Evolutionary conservation across 805 yeast species (phyloP).

Genomic region (Ogataea trehaloabstinens): DNA sequence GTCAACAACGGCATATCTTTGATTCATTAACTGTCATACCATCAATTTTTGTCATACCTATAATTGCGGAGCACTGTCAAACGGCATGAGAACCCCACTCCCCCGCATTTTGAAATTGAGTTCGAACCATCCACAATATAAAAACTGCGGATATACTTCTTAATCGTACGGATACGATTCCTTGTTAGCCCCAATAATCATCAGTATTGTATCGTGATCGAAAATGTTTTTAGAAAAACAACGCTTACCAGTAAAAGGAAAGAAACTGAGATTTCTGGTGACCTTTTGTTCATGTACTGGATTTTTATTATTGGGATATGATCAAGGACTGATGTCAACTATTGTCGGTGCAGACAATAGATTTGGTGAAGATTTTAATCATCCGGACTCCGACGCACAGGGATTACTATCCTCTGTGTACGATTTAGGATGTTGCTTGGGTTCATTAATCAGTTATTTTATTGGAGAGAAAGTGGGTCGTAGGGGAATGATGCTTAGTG

Average conservation of each 20-base stretch:
- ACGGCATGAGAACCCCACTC: no score
- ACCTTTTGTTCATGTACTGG: constrained; percentile 10
- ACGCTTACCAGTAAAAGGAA: constrained; percentile 6
- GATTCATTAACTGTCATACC: no score
- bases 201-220: no score
- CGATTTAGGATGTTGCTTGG: constrained; percentile 46
- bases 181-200: no score
- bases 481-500: constrained; percentile 35
- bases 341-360: constrained; percentile 30
- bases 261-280: constrained; percentile 5
- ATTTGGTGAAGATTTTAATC: constrained; percentile 10
- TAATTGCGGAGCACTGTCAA: no score
- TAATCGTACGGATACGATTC: no score
- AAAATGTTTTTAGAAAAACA: constrained; percentile 7
- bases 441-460: constrained; percentile 25
- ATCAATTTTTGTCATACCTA: no score
- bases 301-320: constrained; percentile 32
- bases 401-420: constrained; percentile 48
- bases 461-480: constrained; percentile 38
- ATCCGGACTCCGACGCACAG: constrained; percentile 13
- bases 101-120: no score
- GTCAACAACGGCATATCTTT: no score
- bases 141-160: no score
- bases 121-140: no score
- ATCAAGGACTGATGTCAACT: constrained; percentile 48